Evolutionary conservation across 2,329 filamentous ascomycete species (phyloP).

Genomic region (Aspergillus viridinutans): DNA sequence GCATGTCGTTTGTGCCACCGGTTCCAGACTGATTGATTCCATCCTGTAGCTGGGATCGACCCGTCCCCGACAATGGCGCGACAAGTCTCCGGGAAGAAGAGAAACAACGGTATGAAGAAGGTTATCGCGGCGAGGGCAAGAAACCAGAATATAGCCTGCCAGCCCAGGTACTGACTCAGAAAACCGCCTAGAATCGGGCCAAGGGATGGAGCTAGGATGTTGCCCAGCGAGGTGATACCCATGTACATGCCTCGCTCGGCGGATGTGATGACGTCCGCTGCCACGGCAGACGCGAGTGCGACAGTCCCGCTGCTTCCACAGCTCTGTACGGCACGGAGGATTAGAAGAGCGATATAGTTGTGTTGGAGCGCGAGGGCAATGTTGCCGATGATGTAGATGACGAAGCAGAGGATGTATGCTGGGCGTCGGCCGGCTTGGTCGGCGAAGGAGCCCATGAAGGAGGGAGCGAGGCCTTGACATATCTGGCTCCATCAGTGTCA

Average conservation of each 20-base stretch:
- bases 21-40: slow-evolving; percentile 26
- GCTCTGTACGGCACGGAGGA: slow-evolving; percentile 43
- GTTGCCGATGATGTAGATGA: slow-evolving; percentile 41
- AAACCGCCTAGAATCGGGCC: slow-evolving; percentile 51
- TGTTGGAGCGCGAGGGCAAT: slow-evolving; percentile 39
- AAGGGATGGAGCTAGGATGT: slow-evolving; percentile 43
- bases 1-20: neutral
- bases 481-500: slow-evolving; percentile 27
- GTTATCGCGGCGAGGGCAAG: slow-evolving; percentile 40
- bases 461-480: slow-evolving; percentile 49
- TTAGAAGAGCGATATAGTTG: slow-evolving; percentile 33
- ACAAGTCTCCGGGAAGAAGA: slow-evolving; percentile 35
- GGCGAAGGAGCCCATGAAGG: slow-evolving; percentile 45
- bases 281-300: slow-evolving; percentile 37
- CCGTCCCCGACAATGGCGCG: slow-evolving; percentile 34
- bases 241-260: slow-evolving; percentile 42
- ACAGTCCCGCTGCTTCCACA: slow-evolving; percentile 40
- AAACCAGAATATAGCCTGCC: slow-evolving; percentile 54
- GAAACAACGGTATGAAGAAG: slow-evolving; percentile 19
- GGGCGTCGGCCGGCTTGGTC: slow-evolving; percentile 47
- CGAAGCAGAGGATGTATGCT: slow-evolving; percentile 45
- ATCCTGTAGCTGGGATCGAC: slow-evolving; percentile 20
- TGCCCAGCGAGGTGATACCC: slow-evolving; percentile 29
- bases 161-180: slow-evolving; percentile 46
- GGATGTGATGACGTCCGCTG: slow-evolving; percentile 39